Conservation (phyloP, 495 filamentous ascomycete species). For the Durotheca rogersii region DNA sequence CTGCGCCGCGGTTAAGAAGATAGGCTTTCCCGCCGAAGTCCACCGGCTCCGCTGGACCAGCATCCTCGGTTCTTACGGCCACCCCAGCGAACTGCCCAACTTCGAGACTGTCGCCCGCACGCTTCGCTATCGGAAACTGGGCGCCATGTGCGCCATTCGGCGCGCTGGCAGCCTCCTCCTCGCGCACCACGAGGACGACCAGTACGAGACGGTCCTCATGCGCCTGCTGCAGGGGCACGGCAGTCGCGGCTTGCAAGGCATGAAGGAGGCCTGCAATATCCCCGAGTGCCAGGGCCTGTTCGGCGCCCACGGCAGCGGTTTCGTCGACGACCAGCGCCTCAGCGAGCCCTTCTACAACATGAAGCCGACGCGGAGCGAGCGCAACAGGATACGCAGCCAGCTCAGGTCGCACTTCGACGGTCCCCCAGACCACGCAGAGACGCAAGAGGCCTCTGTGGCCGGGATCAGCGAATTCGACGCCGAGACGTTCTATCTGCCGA, state of each 20-base stretch:
- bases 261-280: slow-evolving; percentile 62
- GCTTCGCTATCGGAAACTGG: slow-evolving; percentile 71
- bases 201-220: slow-evolving; percentile 84
- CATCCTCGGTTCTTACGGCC: slow-evolving; percentile 8
- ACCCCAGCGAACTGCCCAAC: slow-evolving; percentile 53
- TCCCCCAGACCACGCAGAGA: slow-evolving; percentile 5
- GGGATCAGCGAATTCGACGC: slow-evolving; percentile 29
- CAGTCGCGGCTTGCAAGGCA: slow-evolving; percentile 68
- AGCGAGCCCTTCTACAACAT: slow-evolving; percentile 32
- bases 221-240: slow-evolving; percentile 62
- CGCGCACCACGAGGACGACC: slow-evolving; percentile 84
- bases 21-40: slow-evolving; percentile 30
- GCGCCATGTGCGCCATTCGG: slow-evolving; percentile 53
- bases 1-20: slow-evolving; percentile 46
- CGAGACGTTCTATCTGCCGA: slow-evolving; percentile 21
- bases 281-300: slow-evolving; percentile 80
- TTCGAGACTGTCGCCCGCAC: slow-evolving; percentile 79
- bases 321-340: slow-evolving; percentile 41
- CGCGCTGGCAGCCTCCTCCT: slow-evolving; percentile 60
- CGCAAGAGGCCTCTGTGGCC: slow-evolving; percentile 9
- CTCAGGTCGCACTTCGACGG: slow-evolving; percentile 25
- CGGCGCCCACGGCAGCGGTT: slow-evolving; percentile 68
- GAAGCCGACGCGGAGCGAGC: slow-evolving; percentile 13
- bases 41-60: slow-evolving; percentile 42
- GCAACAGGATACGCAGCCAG: slow-evolving; percentile 17